Percentiles rank a stretch among this genome's conserved stretches.
phyloP scores from a whole-genome alignment of 805 yeast genomes.

The Vanderwaltozyma tropicalis region DNA sequence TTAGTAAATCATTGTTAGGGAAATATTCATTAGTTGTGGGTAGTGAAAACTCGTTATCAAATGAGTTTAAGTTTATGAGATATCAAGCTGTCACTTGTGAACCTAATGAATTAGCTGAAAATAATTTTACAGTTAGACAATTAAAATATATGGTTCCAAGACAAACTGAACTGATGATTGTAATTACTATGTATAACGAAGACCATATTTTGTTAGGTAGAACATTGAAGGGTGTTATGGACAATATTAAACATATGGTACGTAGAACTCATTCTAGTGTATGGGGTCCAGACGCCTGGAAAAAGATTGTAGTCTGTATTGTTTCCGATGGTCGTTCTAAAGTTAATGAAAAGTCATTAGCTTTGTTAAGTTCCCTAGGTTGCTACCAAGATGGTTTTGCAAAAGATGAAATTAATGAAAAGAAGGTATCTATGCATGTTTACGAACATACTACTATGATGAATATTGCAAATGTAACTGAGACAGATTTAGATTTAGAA shows the following conservation, averaged over 20 bases:
- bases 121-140: slow-evolving; percentile 75
- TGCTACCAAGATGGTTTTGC: slow-evolving; percentile 95
- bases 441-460: slow-evolving; percentile 91
- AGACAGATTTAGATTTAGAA: slow-evolving; percentile 50
- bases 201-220: slow-evolving; percentile 71
- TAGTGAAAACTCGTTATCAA: slow-evolving; percentile 30
- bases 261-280: slow-evolving; percentile 53
- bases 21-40: slow-evolving; percentile 37
- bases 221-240: slow-evolving; percentile 83
- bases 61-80: slow-evolving; percentile 75
- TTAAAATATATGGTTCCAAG: slow-evolving; percentile 68
- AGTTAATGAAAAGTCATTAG: slow-evolving; percentile 67
- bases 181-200: slow-evolving; percentile 85
- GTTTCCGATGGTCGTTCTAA: slow-evolving; percentile 89
- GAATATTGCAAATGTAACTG: slow-evolving; percentile 60
- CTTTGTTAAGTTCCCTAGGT: slow-evolving; percentile 77
- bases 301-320: slow-evolving; percentile 78
- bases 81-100: slow-evolving; percentile 92
- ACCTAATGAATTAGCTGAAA: slow-evolving; percentile 54
- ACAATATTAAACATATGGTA: slow-evolving; percentile 67
- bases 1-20: slow-evolving; percentile 53
- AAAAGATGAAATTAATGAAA: slow-evolving; percentile 76
- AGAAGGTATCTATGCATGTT: slow-evolving; percentile 73
- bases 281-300: slow-evolving; percentile 98
- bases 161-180: slow-evolving; percentile 74